Evolutionary conservation across 2,329 filamentous ascomycete species (phyloP), one percentile per base, ranked within the genome.

Genomic region (Teratosphaeria epicoccoides): DNA sequence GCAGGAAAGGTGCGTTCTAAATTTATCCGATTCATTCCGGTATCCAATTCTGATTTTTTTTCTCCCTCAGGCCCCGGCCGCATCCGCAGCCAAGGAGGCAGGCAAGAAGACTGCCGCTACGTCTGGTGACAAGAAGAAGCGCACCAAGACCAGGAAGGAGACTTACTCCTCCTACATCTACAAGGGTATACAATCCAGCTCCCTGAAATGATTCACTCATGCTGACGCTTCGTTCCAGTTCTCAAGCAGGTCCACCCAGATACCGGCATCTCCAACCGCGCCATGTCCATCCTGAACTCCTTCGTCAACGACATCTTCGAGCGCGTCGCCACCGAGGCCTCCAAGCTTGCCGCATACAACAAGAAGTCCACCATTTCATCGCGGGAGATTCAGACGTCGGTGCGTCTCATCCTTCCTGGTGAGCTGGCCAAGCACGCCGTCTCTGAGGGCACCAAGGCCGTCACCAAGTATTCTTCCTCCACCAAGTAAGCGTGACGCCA

Each of bases 81-180:
- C 91, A 55, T 87, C 86, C 70, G 90, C 96, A 84, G 96, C 96
- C 87, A 96, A 97, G 85, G 91, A 97, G 78, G 93, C 91, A 61
- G 93, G 91, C 80, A 98, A 98, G 88, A 98, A 97, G 87, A 97
- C 93, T 47, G 76, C 81, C 63, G 88, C 91, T 55, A 83, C 90
- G 57, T 83, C 88, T 52, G 93, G 93, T 61, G 93, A 97, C 67
- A 97, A 97, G 89, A 98, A 98, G 88, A 98, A 97, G 90, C 88
- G 93, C 71, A 95, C 89, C 79, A 98, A 98, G 90, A 88, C 90
- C 63, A 85, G 93, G 78, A 97, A 97, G 87, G 93, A 98, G 82
- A 98, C 93, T n/a, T 98, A 98, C 81, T 94, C 87, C 65, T 94
- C 88, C 52, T 98, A 98, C 83, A 98, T 98, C 78, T 98, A 97